A percentile compares a stretch with the other conserved stretches of the same genome.
Conservation (phyloP, 139 green algal genomes). For the Picochlorum sp. region DNA sequence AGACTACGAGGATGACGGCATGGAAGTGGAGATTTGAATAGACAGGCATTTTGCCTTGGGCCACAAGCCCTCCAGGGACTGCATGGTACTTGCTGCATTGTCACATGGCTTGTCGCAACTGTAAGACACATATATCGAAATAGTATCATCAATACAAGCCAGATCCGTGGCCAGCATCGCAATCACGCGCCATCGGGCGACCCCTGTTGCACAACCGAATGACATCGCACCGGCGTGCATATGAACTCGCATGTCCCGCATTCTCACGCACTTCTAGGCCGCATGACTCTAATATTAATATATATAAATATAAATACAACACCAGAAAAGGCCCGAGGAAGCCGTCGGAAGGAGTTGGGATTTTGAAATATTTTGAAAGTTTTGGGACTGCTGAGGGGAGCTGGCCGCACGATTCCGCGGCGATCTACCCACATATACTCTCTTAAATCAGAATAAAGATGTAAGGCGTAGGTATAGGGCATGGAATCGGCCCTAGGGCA, state of each 20-base stretch:
- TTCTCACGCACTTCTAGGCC: neutral
- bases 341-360: conserved; percentile 1
- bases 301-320: conserved; percentile 1
- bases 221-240: neutral
- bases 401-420: conserved; percentile 2
- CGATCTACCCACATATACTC: neutral
- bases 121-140: neutral
- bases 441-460: neutral
- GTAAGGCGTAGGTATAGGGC: conserved; percentile 1
- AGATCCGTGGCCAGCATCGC: neutral
- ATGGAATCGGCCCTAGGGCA: conserved; percentile 2
- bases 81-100: neutral
- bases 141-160: neutral
- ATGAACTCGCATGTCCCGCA: neutral
- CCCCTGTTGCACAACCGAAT: neutral
- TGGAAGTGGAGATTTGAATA: conserved; percentile 5
- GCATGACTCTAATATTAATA: neutral
- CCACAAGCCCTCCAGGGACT: conserved; percentile 4
- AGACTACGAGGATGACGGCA: conserved; percentile 1
- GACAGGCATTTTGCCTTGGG: neutral
- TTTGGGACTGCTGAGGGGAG: neutral
- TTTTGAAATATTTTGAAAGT: conserved; percentile 8
- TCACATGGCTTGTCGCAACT: neutral
- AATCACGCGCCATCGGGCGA: neutral
- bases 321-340: neutral